phyloP scores from a whole-genome alignment of 371 early-diverging fungal genomes.

The Lichtheimia hyalospora region DNA sequence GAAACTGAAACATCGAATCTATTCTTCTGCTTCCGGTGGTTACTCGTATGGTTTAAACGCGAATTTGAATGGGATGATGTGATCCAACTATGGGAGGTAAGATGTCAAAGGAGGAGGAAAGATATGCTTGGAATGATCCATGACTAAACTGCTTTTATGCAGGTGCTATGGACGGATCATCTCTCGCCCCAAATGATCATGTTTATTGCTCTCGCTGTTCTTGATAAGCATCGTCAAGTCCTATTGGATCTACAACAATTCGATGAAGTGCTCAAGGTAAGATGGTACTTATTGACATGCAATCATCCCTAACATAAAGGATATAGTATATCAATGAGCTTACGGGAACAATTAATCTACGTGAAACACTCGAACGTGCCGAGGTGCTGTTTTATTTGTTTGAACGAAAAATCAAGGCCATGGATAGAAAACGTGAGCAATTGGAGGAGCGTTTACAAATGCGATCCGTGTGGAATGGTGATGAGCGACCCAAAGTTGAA shows the following conservation, averaged over 20 bases:
- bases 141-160: not conserved
- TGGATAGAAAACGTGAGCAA: slow-evolving; percentile 45
- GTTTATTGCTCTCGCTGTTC: slow-evolving; percentile 88
- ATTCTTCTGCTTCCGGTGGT: slow-evolving; percentile 95
- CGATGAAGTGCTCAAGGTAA: slow-evolving; percentile 87
- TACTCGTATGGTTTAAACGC: slow-evolving; percentile 94
- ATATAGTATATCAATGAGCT: slow-evolving; percentile 85
- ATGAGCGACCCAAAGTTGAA: slow-evolving; percentile 24
- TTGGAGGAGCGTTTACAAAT: slow-evolving; percentile 29
- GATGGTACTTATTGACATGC: not conserved
- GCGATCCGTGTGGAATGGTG: slow-evolving; percentile 43
- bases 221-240: slow-evolving; percentile 78
- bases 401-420: slow-evolving; percentile 53
- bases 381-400: slow-evolving; percentile 80
- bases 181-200: slow-evolving; percentile 78
- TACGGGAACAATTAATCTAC: slow-evolving; percentile 72
- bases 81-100: slow-evolving; percentile 79
- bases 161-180: slow-evolving; percentile 84
- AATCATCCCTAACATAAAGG: not conserved
- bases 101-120: not conserved
- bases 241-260: slow-evolving; percentile 78
- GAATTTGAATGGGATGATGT: slow-evolving; percentile 89
- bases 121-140: not conserved
- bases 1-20: slow-evolving; percentile 79
- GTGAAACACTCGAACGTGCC: slow-evolving; percentile 75